Evolutionary conservation across 1,284 basidiomycete species (phyloP), one percentile per base, ranked within the genome.

Genomic region (Sporisorium exsertum): DNA sequence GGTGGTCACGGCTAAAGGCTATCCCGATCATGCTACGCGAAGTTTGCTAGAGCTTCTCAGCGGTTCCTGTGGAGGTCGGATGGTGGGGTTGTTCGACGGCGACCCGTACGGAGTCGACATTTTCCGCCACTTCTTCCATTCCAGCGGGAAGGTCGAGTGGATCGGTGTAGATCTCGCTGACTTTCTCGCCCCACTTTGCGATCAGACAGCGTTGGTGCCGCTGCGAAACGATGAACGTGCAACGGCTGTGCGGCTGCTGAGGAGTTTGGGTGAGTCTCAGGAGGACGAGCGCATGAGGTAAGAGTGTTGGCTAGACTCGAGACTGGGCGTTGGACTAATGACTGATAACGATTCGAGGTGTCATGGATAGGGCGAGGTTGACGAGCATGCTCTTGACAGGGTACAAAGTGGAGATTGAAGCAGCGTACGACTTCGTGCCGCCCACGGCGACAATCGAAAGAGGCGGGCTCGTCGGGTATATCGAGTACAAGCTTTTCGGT

Each of bases 101-200:
- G 81, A 83, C 51, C 80, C 81, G 12, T 77, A 71, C 33, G 81
- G 81, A 5, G 47, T 82, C 10, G 80, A 83, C 46, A 79, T 83
- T 18, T 43, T 64, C 8, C 60, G 69, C 27, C 51, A 56, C 10
- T 80, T 29, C 10, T 80, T 29, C 32, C 35, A 16, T 0, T 16
- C 57, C 6, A 22, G 37, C 9, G 8, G 18, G 1, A 16, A 16
- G 22, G 27, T 69, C 52, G 40, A 58, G 32, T 69, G 73, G 68
- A 22, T 69, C 26, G 72, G 73, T 13, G 49, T 79, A 2, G 58
- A 66, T 43, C 6, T 59, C 0, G 33, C 22, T 2, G 73, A 75
- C 43, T 69, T 76, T 33, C 16, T 57, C 2, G 27, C 42, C 40
- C 4, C 40, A 5, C 37, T 18, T 18, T 18, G 33, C n/a, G 7